Conservation (phyloP, 2,329 filamentous ascomycete genomes). For the Claviceps arundinis region DNA sequence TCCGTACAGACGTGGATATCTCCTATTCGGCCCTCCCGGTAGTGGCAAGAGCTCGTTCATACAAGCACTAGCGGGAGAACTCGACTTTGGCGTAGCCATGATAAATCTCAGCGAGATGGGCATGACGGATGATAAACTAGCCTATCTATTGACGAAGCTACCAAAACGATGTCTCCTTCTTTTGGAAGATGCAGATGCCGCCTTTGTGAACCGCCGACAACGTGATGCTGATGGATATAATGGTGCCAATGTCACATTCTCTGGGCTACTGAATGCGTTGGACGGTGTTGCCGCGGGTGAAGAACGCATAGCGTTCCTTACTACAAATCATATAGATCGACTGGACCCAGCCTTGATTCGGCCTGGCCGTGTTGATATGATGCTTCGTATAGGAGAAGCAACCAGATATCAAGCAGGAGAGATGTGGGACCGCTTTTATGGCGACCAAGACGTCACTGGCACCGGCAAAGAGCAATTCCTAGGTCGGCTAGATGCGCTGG, state of each 20-base stretch:
- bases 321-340: constrained; percentile 85
- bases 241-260: constrained; percentile 86
- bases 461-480: constrained; percentile 57
- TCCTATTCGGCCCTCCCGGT: constrained; percentile 79
- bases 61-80: constrained; percentile 80
- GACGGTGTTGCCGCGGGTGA: constrained; percentile 93
- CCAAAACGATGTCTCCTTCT: constrained; percentile 71
- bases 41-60: constrained; percentile 96
- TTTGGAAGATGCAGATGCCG: constrained; percentile 83
- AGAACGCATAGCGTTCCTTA: constrained; percentile 85
- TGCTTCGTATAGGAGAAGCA: constrained; percentile 76
- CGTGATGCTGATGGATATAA: constrained; percentile 70
- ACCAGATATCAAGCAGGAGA: constrained; percentile 69
- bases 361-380: constrained; percentile 89
- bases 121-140: constrained; percentile 78
- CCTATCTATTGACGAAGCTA: constrained; percentile 73
- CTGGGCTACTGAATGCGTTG: constrained; percentile 69
- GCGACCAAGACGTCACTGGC: constrained; percentile 57
- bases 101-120: constrained; percentile 83
- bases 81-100: constrained; percentile 88
- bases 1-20: constrained; percentile 78
- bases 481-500: constrained; percentile 51
- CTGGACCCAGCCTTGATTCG: constrained; percentile 81
- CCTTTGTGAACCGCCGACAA: constrained; percentile 70
- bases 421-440: constrained; percentile 94